Conservation (phyloP, 169 alveolate species). For the Eimeria sp. region DNA sequence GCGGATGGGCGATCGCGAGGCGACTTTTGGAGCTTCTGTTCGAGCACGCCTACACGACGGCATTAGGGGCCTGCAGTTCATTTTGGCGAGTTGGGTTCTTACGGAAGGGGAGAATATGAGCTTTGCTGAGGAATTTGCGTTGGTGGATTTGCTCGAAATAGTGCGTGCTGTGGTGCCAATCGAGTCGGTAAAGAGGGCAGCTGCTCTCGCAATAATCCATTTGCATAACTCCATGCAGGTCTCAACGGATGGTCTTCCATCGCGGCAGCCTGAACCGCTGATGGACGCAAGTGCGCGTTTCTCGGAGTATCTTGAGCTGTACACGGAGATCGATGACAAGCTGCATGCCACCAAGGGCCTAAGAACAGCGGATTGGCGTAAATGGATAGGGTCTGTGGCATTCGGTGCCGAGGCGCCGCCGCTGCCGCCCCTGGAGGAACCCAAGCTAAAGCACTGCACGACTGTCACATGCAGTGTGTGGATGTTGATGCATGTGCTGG, state of each 20-base stretch:
- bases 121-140: constrained; percentile 41
- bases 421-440: constrained; percentile 63
- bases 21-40: not conserved
- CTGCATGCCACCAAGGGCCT: not conserved
- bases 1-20: not conserved
- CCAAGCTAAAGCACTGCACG: constrained; percentile 69
- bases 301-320: constrained; percentile 19
- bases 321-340: constrained; percentile 17
- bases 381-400: constrained; percentile 8
- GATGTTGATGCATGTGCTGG: constrained; percentile 73
- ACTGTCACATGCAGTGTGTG: constrained; percentile 78
- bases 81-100: constrained; percentile 60
- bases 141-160: constrained; percentile 39
- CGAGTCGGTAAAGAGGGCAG: constrained; percentile 14
- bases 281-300: not conserved
- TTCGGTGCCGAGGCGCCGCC: constrained; percentile 54
- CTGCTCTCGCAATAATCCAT: constrained; percentile 30
- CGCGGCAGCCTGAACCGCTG: not conserved
- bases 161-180: constrained; percentile 35
- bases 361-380: constrained; percentile 33
- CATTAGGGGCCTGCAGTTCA: constrained; percentile 33
- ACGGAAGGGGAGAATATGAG: constrained; percentile 29
- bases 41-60: constrained; percentile 58
- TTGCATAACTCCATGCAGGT: constrained; percentile 11
- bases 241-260: not conserved